Evolutionary conservation across 257 asterid genomes (phyloP).

Genomic region (Solanum bukasovii): DNA sequence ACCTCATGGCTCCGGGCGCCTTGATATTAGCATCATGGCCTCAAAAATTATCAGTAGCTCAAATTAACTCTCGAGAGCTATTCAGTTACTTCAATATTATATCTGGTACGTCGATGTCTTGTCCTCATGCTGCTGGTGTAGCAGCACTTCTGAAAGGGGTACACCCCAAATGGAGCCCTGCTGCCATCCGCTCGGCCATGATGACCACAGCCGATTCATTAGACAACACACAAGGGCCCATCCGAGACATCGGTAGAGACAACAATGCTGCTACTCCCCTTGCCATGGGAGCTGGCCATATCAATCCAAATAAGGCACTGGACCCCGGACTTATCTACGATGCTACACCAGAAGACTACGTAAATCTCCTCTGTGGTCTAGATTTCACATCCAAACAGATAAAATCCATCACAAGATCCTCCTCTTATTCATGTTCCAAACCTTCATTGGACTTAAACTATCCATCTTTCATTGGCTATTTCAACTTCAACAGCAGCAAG

Average conservation of each 20-base stretch:
- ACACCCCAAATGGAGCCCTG: conserved; percentile 61
- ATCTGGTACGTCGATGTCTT: conserved; percentile 78
- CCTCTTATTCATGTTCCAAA: conserved; percentile 29
- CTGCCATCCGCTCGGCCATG: conserved; percentile 61
- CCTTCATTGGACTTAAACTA: conserved; percentile 62
- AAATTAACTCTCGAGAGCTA: conserved; percentile 10
- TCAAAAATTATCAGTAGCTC: neutral
- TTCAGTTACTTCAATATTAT: conserved; percentile 36
- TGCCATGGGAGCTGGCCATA: conserved; percentile 64
- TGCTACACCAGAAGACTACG: conserved; percentile 25
- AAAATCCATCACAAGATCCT: conserved; percentile 33
- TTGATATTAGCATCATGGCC: conserved; percentile 65
- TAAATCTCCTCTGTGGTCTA: conserved; percentile 40
- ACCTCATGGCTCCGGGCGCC: conserved; percentile 53
- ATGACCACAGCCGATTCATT: conserved; percentile 47
- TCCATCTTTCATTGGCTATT: conserved; percentile 62
- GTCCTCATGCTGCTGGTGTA: conserved; percentile 64
- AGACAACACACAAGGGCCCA: conserved; percentile 37
- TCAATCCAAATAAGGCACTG: conserved; percentile 55
- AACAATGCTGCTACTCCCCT: conserved; percentile 42
- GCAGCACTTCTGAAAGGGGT: conserved; percentile 49
- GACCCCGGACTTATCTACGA: conserved; percentile 68
- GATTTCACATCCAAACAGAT: conserved; percentile 34
- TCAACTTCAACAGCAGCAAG: conserved; percentile 1
- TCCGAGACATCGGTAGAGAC: conserved; percentile 26